Conservation (phyloP, 257 asterid species). For the Capsicum rhomboideum region DNA sequence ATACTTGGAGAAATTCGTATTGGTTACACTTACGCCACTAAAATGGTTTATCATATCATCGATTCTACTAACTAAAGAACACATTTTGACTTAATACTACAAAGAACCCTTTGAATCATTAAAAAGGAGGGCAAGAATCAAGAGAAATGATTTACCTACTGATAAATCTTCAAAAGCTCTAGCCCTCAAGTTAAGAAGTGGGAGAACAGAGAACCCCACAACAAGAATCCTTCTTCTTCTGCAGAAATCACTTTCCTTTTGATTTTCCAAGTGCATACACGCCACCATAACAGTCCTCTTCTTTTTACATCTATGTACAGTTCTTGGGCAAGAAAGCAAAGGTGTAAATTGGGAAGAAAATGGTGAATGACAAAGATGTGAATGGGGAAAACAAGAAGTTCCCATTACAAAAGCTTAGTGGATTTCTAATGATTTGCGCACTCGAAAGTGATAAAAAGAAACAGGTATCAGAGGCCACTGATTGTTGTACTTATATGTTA, state of each 20-base stretch:
- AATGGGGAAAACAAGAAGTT: slow-evolving; percentile 27
- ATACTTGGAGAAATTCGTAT: background rate
- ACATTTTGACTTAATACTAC: background rate
- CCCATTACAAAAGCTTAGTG: slow-evolving; percentile 15
- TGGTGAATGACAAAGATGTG: slow-evolving; percentile 28
- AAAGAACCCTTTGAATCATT: background rate
- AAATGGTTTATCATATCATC: background rate
- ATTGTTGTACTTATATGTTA: background rate
- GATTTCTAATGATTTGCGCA: background rate
- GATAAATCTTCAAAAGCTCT: slow-evolving; percentile 22
- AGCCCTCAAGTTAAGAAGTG: slow-evolving; percentile 34
- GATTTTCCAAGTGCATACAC: slow-evolving; percentile 23
- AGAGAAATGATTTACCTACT: slow-evolving; percentile 26
- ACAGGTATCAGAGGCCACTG: background rate
- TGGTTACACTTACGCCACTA: background rate
- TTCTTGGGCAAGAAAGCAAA: slow-evolving; percentile 20
- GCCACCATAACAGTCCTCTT: slow-evolving; percentile 20
- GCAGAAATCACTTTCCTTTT: slow-evolving; percentile 20
- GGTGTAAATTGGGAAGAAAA: slow-evolving; percentile 23
- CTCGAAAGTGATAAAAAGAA: slow-evolving; percentile 2
- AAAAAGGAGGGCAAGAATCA: background rate
- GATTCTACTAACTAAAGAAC: background rate
- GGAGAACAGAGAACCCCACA: slow-evolving; percentile 58
- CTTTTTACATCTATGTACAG: slow-evolving; percentile 17
- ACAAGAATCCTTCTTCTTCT: slow-evolving; percentile 42